Base-by-base conservation (phyloP, 2,329 filamentous ascomycete species). In the Myotisia sp. region DNA sequence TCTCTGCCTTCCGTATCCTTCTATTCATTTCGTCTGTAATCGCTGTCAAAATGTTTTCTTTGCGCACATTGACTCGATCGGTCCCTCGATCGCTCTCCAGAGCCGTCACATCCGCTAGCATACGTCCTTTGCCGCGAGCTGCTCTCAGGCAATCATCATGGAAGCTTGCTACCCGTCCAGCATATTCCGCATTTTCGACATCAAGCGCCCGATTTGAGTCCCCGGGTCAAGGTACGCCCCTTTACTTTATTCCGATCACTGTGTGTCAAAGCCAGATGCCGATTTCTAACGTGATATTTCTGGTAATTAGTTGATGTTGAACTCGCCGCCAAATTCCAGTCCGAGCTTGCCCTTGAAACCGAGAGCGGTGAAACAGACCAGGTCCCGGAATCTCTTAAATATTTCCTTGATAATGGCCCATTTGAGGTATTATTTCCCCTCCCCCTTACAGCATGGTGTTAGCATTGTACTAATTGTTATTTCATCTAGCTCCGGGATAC, bases 351-450 rank as follows among this genome's bases (percentile, higher is more conserved):
- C 56, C 76, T 92, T 53, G 90, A 95, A 70, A 73, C 75, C 50
- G 77, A 86, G 52, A 76, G 85, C 60, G 77, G 79, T 60, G 69
- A 77, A 45, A 68, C 72, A 41, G 74, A 82, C 50, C 71, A 80
- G 44, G 62, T 80, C 45, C 79, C 84, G 26, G 69, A 75, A 43
- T 81, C 77, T 56, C 72, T 94, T 58, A 78, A 84, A 63, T 82
- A 90, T 56, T 94, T 92, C 61, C 63, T 94, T 30, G 76, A 87
- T 53, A 87, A 83, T 63, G 77, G 78, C 52, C 71, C 78, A 26
- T 98, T 85, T 60, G 69, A 87, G 68, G 70, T 90, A 54, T 35
- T 50, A 31, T 4, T 10, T n/a, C 10, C n/a, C n/a, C n/a, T n/a
- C n/a, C n/a, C n/a, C n/a, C n/a, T n/a, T n/a, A n/a, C n/a, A n/a